These are phyloP conservation scores for Moringa oleifera DNA, from an alignment of 345 rosid species.

Conservation along the genomic window DNA sequence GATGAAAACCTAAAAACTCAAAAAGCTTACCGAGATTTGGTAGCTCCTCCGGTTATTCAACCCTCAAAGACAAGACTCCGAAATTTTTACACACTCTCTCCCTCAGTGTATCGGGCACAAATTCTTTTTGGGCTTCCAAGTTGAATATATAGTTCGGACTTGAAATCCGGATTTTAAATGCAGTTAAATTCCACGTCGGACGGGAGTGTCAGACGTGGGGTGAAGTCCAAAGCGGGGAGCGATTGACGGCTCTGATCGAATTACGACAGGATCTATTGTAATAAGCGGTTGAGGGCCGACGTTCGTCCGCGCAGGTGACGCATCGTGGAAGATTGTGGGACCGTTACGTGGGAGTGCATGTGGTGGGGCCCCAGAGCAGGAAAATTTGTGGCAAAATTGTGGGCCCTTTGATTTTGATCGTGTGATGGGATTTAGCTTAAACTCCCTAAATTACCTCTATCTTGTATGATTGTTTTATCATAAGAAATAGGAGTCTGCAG, in stretches of 20 bases:
- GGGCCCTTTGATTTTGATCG: no score
- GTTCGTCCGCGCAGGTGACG: conserved; percentile 13
- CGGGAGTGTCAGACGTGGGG: conserved; percentile 10
- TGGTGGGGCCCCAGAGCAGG: background rate
- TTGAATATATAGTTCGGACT: conserved; percentile 34
- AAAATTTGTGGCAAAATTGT: background rate
- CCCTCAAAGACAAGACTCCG: background rate
- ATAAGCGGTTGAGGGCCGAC: conserved; percentile 17
- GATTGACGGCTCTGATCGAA: conserved; percentile 44
- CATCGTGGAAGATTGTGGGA: conserved; percentile 11
- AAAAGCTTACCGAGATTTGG: conserved; percentile 22
- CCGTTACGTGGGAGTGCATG: background rate
- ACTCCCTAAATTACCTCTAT: no score
- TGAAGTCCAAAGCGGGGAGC: conserved; percentile 1
- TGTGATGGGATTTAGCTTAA: no score
- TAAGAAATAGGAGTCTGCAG: no score
- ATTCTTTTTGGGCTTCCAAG: background rate
- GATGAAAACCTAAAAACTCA: no score
- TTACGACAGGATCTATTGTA: background rate
- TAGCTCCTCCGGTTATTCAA: conserved; percentile 4
- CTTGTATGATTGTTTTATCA: no score
- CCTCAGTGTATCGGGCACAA: background rate
- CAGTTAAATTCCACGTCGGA: conserved; percentile 53
- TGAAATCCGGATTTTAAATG: conserved; percentile 65
- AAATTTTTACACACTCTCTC: background rate